Evolutionary conservation across 768 basidiomycete species (phyloP).

Genomic region (Gloeostereum incarnatum): DNA sequence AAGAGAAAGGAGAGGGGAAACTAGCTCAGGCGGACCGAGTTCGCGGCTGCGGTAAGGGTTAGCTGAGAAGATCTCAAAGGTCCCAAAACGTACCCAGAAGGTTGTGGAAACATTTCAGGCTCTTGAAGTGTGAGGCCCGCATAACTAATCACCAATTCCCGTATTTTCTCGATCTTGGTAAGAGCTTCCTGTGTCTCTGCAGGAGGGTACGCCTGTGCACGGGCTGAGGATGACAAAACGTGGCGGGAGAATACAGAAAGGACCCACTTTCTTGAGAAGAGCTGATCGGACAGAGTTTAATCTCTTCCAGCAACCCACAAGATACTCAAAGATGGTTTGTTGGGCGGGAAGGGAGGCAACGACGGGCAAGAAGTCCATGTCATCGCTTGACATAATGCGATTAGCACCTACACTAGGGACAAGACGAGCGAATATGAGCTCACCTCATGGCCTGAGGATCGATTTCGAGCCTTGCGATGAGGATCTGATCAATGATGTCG

Average conservation of each 20-base stretch:
- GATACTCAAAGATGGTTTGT: slow-evolving; percentile 83
- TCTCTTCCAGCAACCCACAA: slow-evolving; percentile 91
- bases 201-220: slow-evolving; percentile 45
- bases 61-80: not conserved
- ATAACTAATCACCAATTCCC: slow-evolving; percentile 82
- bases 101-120: slow-evolving; percentile 92
- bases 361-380: slow-evolving; percentile 65
- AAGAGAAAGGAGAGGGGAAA: slow-evolving; percentile 71
- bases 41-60: slow-evolving; percentile 40
- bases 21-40: slow-evolving; percentile 72
- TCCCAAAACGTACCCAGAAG: slow-evolving; percentile 44
- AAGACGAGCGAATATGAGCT: slow-evolving; percentile 16
- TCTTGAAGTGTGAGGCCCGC: slow-evolving; percentile 85
- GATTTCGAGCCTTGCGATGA: slow-evolving; percentile 80
- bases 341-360: slow-evolving; percentile 67
- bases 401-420: slow-evolving; percentile 5
- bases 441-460: slow-evolving; percentile 66
- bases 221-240: not conserved
- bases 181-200: slow-evolving; percentile 55
- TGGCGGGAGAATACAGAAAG: not conserved
- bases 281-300: slow-evolving; percentile 44
- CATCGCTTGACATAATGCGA: slow-evolving; percentile 53
- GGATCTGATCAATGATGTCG: slow-evolving; percentile 64
- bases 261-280: slow-evolving; percentile 53
- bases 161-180: slow-evolving; percentile 60